These are phyloP conservation scores for Omphalea diandra DNA, from an alignment of 441 rosid species.

Conservation along the genomic window DNA sequence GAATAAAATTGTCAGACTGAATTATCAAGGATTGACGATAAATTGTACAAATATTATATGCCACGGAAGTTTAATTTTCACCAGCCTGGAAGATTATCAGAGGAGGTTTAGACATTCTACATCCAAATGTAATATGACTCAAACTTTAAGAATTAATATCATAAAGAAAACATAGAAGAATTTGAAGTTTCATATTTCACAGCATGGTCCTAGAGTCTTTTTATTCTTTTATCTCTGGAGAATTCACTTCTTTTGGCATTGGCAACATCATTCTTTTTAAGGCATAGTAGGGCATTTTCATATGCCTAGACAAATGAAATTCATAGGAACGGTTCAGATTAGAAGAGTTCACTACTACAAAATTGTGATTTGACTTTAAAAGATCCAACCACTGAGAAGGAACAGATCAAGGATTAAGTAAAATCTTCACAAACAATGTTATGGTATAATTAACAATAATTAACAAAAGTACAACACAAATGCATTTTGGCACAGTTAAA, in stretches of 20 bases:
- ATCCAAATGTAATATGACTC: neutral
- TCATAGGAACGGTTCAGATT: neutral
- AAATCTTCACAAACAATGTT: too few species aligned
- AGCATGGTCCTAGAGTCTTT: constrained; percentile 48
- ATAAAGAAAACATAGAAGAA: constrained; percentile 42
- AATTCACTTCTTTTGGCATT: constrained; percentile 26
- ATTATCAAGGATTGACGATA: too few species aligned
- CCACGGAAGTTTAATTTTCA: too few species aligned
- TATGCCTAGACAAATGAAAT: constrained; percentile 42
- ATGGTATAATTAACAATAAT: too few species aligned
- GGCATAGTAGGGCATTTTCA: constrained; percentile 47
- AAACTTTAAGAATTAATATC: neutral
- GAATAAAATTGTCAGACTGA: too few species aligned
- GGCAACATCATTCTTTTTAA: constrained; percentile 30
- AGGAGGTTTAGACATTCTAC: neutral
- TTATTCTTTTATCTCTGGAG: constrained; percentile 26
- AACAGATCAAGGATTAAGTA: too few species aligned
- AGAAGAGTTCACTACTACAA: too few species aligned
- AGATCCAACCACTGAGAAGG: too few species aligned
- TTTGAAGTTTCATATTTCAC: constrained; percentile 37
- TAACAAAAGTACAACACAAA: too few species aligned
- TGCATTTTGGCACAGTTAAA: too few species aligned
- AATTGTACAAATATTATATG: too few species aligned
- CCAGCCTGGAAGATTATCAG: neutral
- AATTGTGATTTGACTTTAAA: too few species aligned